Evolutionary conservation across 371 early-diverging fungal species (phyloP), one percentile per base, ranked within the genome.

Genomic region (Conidiobolus incongruus): DNA sequence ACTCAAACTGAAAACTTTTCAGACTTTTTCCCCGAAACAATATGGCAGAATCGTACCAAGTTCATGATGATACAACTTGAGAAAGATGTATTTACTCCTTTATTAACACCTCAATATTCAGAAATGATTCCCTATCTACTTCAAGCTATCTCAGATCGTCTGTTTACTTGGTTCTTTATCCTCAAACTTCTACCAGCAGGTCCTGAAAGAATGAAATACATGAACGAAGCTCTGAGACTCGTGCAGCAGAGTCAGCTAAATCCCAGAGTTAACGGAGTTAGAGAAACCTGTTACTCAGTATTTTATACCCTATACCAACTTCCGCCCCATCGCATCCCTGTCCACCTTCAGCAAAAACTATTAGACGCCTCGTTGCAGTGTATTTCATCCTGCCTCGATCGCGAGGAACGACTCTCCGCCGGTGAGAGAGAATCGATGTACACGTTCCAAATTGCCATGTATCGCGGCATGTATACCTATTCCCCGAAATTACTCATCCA

Each of bases 351-450:
- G n/a, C 24, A 23, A 15, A 23, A 7, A 2, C 10, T 42, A 22
- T 20, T 42, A 15, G 33, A 23, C 16, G 28, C 12, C 6, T 11
- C 22, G 16, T 10, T 32, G 16, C 10, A 23, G 17, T 42, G 43
- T 34, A 20, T 42, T n/a, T 4, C 13, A 16, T 21, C 22, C 10
- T 42, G 43, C 16, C 8, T 42, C 2, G 43, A 42, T 10, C 31
- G 34, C 5, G 43, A 42, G 33, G 12, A n/a, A 15, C 30, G 28
- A 22, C 17, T 42, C 15, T 32, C 32, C 22, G 33, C 4, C 7
- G 28, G 19, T 10, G 43, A 42, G 17, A n/a, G 34, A 11, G 43
- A 42, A 23, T 42, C 43, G 8, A 42, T 42, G 43, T 42, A 42
- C 19, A 22, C 28, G 2, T 42, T 42, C 28, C 43, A 42, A 30